These are phyloP conservation scores for Helicocarpus griseus DNA, from an alignment of 2,329 filamentous ascomycete species.

Conservation along the genomic window DNA sequence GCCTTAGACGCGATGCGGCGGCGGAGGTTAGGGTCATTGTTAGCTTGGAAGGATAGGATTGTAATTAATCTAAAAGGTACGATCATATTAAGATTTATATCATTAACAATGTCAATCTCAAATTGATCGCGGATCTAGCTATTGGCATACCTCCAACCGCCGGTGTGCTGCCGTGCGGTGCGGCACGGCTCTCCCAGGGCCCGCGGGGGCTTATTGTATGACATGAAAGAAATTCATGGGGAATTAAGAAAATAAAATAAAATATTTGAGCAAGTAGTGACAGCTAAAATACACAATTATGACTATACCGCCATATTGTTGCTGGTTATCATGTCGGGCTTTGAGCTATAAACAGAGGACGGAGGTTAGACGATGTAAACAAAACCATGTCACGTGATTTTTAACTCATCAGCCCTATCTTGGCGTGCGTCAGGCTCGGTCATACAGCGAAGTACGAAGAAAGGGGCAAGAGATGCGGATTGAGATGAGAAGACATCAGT, in stretches of 20 bases:
- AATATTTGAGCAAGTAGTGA: neutral
- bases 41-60: neutral
- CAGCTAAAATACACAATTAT: neutral
- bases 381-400: neutral
- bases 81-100: too few relatives aligned
- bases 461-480: neutral
- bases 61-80: too few relatives aligned
- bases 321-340: neutral
- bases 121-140: neutral
- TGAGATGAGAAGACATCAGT: neutral
- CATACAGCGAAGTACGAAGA: neutral
- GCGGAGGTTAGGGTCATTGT: conserved; percentile 2
- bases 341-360: neutral
- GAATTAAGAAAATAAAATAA: neutral
- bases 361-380: conserved; percentile 1
- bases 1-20: conserved; percentile 9
- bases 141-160: too few relatives aligned
- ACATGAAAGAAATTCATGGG: neutral
- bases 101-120: too few relatives aligned
- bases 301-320: neutral
- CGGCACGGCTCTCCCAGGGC: neutral
- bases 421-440: neutral
- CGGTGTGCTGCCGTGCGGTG: neutral
- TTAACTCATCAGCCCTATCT: neutral
- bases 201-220: neutral